Evolutionary conservation across 2,329 filamentous ascomycete species (phyloP), one percentile per base, ranked within the genome.

Genomic region (Orbilia brochopaga): DNA sequence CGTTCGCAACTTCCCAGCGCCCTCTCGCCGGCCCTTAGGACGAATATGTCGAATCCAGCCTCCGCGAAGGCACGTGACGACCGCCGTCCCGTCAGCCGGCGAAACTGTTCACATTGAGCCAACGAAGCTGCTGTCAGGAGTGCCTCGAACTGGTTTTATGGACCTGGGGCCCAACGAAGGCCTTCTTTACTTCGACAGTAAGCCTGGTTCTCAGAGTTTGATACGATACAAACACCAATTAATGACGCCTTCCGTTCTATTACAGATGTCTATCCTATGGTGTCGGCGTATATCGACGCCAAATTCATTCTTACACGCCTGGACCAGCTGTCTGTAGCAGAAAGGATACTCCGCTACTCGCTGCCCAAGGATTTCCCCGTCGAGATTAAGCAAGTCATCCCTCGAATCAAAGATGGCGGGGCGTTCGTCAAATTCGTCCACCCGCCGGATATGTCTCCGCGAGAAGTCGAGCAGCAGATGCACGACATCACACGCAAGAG

Each of bases 131-230:
- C 17, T 73, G 23, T 48, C 69, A 6, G 42, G 52, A 40, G 27
- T 62, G 2, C 69, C 61, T 76, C 87, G 89, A 74, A 86, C 86
- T 8, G 93, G 94, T 0, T 92, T 97, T 77, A 96, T 97, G 75
- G 82, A 84, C n/a, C 84, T 90, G 10, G 84, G 83, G 1, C 81
- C 88, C 0, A 89, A 92, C 75, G 91, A 97, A 81, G 88, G 89
- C 0, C 87, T 97, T 51, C 80, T 97, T 5, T 99, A 95, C 81
- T 88, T 97, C 77, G 92, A 96, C 78, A 96, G 90, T 92, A 80
- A 78, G 86, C 77, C 37, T 7, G 11, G n/a, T 27, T 60, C 48
- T 15, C 42, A 24, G 17, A 13, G 11, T 42, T 46, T 48, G 44
- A 11, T 30, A 32, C 13, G 35, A 51, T 74, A 19, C 27, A 48